A percentile compares a stretch with the other conserved stretches of the same genome.
These are phyloP conservation scores for Saturnispora dispora DNA, from an alignment of 805 yeast species.

Conservation along the genomic window DNA sequence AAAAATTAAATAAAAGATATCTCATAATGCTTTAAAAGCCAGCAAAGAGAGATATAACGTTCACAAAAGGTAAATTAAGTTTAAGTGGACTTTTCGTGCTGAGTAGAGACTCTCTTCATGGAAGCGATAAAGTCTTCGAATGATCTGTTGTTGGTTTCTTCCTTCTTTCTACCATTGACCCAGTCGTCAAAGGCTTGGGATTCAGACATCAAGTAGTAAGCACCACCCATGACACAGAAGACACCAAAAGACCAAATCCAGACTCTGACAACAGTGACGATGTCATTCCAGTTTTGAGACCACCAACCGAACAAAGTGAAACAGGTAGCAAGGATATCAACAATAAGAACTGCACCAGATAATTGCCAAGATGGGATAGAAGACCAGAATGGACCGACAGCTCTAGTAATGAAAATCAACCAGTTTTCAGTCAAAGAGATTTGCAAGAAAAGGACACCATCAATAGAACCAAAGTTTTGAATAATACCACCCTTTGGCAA, in stretches of 20 bases:
- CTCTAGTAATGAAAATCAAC: too few species aligned
- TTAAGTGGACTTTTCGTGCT: slow-evolving; percentile 71
- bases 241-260: slow-evolving; percentile 96
- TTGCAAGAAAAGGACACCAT: slow-evolving; percentile 49
- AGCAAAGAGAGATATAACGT: not conserved
- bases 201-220: slow-evolving; percentile 85
- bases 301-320: slow-evolving; percentile 95
- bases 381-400: slow-evolving; percentile 98
- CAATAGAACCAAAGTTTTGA: slow-evolving; percentile 91
- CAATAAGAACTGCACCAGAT: slow-evolving; percentile 85
- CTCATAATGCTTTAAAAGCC: not conserved
- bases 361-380: slow-evolving; percentile 95
- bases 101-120: slow-evolving; percentile 83
- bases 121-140: slow-evolving; percentile 75
- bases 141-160: slow-evolving; percentile 50
- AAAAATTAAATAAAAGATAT: slow-evolving; percentile 1
- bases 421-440: too few species aligned
- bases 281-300: slow-evolving; percentile 96
- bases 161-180: slow-evolving; percentile 75
- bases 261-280: slow-evolving; percentile 87
- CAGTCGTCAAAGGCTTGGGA: slow-evolving; percentile 73
- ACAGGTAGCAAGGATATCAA: slow-evolving; percentile 86
- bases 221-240: slow-evolving; percentile 94
- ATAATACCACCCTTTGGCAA: slow-evolving; percentile 85
- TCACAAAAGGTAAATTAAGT: slow-evolving; percentile 4